phyloP scores from a whole-genome alignment of 371 early-diverging fungal genomes.

The Zychaea mexicana region DNA sequence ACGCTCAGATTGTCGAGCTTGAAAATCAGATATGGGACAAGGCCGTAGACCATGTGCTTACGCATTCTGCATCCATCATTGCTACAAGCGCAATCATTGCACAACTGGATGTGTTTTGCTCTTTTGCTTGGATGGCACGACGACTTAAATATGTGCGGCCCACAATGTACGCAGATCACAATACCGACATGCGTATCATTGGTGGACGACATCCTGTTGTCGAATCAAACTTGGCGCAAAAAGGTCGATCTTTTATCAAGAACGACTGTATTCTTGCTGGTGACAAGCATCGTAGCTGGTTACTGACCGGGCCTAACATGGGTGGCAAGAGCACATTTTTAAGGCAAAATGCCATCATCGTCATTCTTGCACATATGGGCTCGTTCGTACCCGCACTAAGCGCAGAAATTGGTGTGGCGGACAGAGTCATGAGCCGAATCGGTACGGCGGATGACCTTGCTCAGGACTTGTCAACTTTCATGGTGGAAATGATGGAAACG shows the following conservation, averaged over 20 bases:
- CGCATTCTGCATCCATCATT: conserved; percentile 50
- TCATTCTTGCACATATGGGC: conserved; percentile 94
- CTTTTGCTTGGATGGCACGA: conserved; percentile 60
- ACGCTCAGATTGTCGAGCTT: conserved; percentile 48
- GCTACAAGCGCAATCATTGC: conserved; percentile 61
- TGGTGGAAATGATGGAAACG: conserved; percentile 98
- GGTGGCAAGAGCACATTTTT: conserved; percentile 96
- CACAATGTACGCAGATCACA: conserved; percentile 42
- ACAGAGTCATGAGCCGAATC: conserved; percentile 87
- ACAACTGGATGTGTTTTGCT: conserved; percentile 69
- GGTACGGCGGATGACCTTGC: conserved; percentile 81
- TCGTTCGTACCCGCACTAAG: conserved; percentile 89
- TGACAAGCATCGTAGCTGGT: conserved; percentile 57
- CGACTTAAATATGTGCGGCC: conserved; percentile 64
- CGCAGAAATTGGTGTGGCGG: conserved; percentile 86
- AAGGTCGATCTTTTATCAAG: conserved; percentile 66
- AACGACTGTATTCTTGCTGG: conserved; percentile 72
- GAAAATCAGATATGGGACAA: conserved; percentile 53
- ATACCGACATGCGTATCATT: conserved; percentile 40
- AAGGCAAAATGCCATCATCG: conserved; percentile 80
- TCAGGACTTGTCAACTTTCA: conserved; percentile 94
- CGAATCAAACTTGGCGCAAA: conserved; percentile 66
- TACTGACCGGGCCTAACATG: conserved; percentile 94
- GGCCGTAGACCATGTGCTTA: conserved; percentile 37
- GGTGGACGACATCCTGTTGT: conserved; percentile 92